Conservation (phyloP, 108 stramenopile species). For the Aurantiochytrium sp. region DNA sequence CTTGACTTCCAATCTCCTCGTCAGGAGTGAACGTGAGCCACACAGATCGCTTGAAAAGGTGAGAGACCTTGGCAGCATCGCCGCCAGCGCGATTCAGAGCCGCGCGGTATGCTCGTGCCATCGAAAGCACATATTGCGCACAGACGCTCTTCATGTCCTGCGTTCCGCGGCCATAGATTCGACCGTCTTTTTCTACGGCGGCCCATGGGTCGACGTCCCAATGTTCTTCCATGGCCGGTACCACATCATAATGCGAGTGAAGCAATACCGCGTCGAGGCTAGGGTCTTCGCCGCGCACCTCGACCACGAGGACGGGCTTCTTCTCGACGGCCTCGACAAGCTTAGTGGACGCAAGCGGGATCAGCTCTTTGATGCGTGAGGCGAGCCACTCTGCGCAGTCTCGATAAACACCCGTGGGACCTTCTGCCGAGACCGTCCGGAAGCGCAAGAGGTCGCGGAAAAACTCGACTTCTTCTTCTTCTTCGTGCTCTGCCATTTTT, state of each 20-base stretch:
- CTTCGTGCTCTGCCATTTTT: too few relatives aligned
- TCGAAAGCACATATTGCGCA: conserved; percentile 81
- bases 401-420: conserved; percentile 66
- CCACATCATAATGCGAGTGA: conserved; percentile 92
- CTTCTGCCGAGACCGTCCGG: conserved; percentile 67
- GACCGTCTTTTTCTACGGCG: conserved; percentile 62
- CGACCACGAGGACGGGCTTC: conserved; percentile 78
- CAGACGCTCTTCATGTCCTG: conserved; percentile 97
- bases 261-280: conserved; percentile 68
- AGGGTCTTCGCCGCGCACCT: conserved; percentile 68
- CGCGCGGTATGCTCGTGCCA: conserved; percentile 27
- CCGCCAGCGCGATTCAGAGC: background rate
- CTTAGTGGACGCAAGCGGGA: background rate
- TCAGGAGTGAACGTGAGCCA: conserved; percentile 51
- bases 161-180: conserved; percentile 81
- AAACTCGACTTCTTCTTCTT: conserved; percentile 23
- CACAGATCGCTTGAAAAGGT: conserved; percentile 32
- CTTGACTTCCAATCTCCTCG: conserved; percentile 63
- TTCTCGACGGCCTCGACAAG: conserved; percentile 25
- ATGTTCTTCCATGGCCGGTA: conserved; percentile 64
- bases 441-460: conserved; percentile 60
- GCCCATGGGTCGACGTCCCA: conserved; percentile 64
- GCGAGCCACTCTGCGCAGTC: conserved; percentile 63
- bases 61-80: background rate
- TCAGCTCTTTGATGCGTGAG: conserved; percentile 33